A percentile compares a stretch with the other conserved stretches of the same genome.
Evolutionary conservation across 1,284 basidiomycete genomes (phyloP).

Genomic region (Irpex lacteus): DNA sequence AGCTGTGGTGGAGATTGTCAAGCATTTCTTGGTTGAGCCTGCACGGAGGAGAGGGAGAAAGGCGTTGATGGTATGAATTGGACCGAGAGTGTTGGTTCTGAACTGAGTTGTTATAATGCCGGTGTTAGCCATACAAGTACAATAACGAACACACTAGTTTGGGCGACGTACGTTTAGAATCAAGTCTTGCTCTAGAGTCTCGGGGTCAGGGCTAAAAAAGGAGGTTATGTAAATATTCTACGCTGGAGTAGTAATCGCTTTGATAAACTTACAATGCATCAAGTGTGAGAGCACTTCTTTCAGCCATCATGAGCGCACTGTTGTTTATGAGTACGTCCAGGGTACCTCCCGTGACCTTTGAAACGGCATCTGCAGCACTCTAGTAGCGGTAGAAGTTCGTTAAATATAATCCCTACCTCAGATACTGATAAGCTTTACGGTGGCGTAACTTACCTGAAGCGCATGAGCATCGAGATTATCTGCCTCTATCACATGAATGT

Average conservation of each 20-base stretch:
- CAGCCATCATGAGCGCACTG: constrained; percentile 19
- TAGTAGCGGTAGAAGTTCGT: background rate
- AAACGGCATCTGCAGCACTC: constrained; percentile 21
- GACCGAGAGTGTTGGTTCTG: constrained; percentile 35
- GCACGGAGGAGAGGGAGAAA: constrained; percentile 34
- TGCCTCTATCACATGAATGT: constrained; percentile 16
- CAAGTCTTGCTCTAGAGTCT: constrained; percentile 24
- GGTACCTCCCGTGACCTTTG: constrained; percentile 26
- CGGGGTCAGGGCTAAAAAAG: background rate
- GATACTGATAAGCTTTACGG: background rate
- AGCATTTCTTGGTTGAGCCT: constrained; percentile 28
- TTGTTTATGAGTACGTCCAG: constrained; percentile 35
- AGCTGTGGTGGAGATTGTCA: constrained; percentile 23
- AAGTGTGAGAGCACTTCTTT: constrained; percentile 5
- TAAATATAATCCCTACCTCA: background rate
- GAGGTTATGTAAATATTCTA: background rate
- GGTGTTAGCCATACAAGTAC: background rate
- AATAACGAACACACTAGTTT: too few species aligned
- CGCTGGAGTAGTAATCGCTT: background rate
- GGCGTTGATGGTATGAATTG: constrained; percentile 34
- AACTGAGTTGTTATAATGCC: constrained; percentile 15
- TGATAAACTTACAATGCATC: constrained; percentile 16
- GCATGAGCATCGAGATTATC: constrained; percentile 15
- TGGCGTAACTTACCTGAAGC: constrained; percentile 17
- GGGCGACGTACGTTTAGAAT: constrained; percentile 16